Evolutionary conservation across 164 flowering plant species (phyloP), one percentile per base, ranked within the genome.

Genomic region (Sextonia rubra): DNA sequence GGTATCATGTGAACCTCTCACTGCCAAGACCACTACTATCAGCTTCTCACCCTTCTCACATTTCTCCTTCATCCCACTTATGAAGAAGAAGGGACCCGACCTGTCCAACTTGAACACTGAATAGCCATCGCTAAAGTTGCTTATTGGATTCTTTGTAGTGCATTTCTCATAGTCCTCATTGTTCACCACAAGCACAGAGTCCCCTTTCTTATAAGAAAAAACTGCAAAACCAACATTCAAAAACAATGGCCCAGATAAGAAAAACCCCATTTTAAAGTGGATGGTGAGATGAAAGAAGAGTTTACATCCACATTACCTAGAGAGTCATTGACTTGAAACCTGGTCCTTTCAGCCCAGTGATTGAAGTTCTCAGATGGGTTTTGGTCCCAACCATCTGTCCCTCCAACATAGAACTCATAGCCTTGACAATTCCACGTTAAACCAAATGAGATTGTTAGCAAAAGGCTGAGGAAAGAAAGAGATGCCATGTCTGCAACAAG

Each of bases 241-340:
- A 37, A 37, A 37, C 11, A 37, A 37, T 7, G 44, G 1, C 11
- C 5, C 11, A 37, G 7, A 37, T 37, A 18, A 47, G 25, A 12
- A 64, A 23, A 37, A 37, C 44, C 44, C 44, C 11, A 37, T 37
- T 37, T 37, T 37, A 55, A 63, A 65, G 11, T 52, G 65, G 15
- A 24, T 15, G 12, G 27, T 24, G 9, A 64, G 66, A 67, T 71
- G 12, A 65, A 9, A 72, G 52, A 74, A 47, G 27, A 49, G 0
- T 27, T 68, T 23, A 69, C 70, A 24, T 0, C 17, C 3, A 1
- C 1, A 73, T 81, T 84, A 91, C 92, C 68, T 7, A 89, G 85
- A 74, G 87, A 77, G 61, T 91, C 93, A 75, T 86, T 78, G 75
- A 88, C 86, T 72, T 77, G 83, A 64, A 91, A 91, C 70, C 96